Conservation (phyloP, 2,329 filamentous ascomycete genomes). For the Colletotrichum somersetense region DNA sequence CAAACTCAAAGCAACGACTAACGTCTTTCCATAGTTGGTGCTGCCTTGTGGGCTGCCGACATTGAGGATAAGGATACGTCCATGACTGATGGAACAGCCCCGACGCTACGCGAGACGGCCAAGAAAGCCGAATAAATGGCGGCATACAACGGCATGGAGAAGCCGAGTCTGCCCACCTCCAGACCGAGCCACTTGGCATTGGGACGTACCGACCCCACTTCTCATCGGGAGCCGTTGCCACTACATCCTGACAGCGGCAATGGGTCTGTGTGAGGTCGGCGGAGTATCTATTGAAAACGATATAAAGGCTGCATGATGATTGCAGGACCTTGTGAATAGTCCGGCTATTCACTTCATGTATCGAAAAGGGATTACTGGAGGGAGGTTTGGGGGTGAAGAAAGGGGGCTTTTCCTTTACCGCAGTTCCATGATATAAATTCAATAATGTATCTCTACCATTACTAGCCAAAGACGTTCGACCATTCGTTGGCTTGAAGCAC, state of each 20-base stretch:
- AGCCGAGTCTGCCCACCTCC: background rate
- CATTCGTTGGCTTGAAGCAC: background rate
- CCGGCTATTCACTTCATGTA: background rate
- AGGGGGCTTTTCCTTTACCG: no score
- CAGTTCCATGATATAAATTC: background rate
- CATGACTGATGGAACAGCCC: slow-evolving; percentile 65
- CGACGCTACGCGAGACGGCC: slow-evolving; percentile 61
- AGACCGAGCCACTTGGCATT: background rate
- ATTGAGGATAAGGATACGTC: slow-evolving; percentile 71
- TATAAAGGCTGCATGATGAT: background rate
- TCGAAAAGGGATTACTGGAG: background rate
- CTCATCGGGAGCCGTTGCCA: slow-evolving; percentile 24
- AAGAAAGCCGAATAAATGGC: slow-evolving; percentile 60
- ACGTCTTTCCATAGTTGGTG: slow-evolving; percentile 72
- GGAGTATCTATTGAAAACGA: background rate
- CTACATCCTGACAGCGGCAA: slow-evolving; percentile 35
- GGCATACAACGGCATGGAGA: slow-evolving; percentile 10
- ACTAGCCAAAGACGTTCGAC: background rate
- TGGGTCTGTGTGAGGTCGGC: background rate
- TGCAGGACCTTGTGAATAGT: background rate
- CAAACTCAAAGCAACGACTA: slow-evolving; percentile 28
- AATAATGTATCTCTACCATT: background rate
- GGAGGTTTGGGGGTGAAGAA: background rate
- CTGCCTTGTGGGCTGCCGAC: slow-evolving; percentile 94
- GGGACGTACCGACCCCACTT: slow-evolving; percentile 8